Conservation (phyloP, 2,329 filamentous ascomycete genomes). For the Pseudogymnoascus sp. region DNA sequence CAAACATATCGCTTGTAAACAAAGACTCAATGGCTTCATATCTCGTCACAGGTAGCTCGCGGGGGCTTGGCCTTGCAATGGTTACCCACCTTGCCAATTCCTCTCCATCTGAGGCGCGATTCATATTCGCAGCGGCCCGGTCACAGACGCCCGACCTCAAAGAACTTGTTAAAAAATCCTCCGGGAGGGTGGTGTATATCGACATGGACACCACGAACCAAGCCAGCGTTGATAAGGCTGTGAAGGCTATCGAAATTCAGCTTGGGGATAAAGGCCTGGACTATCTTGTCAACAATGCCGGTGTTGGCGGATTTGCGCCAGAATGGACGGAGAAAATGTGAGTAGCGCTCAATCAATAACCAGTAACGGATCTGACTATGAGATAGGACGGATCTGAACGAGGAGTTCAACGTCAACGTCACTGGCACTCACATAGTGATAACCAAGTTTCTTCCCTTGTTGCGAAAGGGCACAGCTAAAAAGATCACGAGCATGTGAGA, state of each 20-base stretch:
- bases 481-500: constrained; percentile 11
- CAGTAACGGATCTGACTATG: not conserved
- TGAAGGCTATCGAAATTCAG: not conserved
- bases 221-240: not conserved
- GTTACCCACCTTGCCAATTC: constrained; percentile 18
- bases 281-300: constrained; percentile 3
- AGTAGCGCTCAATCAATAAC: not conserved
- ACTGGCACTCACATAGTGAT: not conserved
- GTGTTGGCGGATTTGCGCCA: not conserved
- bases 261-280: not conserved
- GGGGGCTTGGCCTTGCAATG: constrained; percentile 22
- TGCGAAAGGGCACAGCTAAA: constrained; percentile 12
- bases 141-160: not conserved
- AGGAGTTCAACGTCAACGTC: not conserved
- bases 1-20: not conserved
- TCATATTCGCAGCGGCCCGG: not conserved
- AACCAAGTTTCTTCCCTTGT: constrained; percentile 19
- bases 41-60: constrained; percentile 20
- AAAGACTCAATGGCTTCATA: constrained; percentile 15
- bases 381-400: not conserved
- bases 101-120: not conserved
- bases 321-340: constrained; percentile 9
- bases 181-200: not conserved
- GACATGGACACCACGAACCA: not conserved
- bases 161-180: not conserved